These are phyloP conservation scores for Aspergillus viridinutans DNA, from an alignment of 2,329 filamentous ascomycete genomes.

Conservation along the genomic window DNA sequence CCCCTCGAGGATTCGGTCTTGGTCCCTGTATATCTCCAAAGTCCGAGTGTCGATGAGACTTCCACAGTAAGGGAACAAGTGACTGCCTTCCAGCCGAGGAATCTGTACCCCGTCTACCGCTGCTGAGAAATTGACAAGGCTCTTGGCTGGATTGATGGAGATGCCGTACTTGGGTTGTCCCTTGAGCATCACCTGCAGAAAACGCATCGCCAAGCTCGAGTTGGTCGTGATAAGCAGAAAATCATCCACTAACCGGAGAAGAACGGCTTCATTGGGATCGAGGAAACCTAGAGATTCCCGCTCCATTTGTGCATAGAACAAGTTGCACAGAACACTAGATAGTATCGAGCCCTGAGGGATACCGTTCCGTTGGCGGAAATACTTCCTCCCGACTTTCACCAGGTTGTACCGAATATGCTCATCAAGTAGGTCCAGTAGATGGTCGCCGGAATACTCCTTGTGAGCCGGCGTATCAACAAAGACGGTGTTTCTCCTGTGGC, in stretches of 20 bases:
- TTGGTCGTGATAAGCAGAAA: conserved; percentile 83
- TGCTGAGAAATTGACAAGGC: conserved; percentile 76
- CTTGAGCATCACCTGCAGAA: conserved; percentile 74
- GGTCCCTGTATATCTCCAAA: conserved; percentile 69
- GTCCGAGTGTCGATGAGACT: conserved; percentile 69
- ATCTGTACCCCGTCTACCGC: conserved; percentile 52
- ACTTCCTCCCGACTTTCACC: conserved; percentile 82
- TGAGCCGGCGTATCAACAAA: conserved; percentile 69
- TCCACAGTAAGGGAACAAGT: conserved; percentile 82
- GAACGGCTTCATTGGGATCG: conserved; percentile 54
- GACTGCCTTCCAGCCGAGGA: conserved; percentile 43
- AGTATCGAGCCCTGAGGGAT: conserved; percentile 92
- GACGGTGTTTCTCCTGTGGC: conserved; percentile 61
- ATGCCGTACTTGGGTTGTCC: conserved; percentile 80
- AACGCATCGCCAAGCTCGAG: conserved; percentile 60
- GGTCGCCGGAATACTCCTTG: conserved; percentile 52
- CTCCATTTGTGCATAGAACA: conserved; percentile 92
- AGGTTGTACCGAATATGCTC: conserved; percentile 83
- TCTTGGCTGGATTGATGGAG: conserved; percentile 70
- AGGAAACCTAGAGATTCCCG: conserved; percentile 65
- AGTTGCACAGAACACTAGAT: conserved; percentile 84
- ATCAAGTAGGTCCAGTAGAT: conserved; percentile 65
- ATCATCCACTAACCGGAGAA: conserved; percentile 85
- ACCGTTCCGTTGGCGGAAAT: conserved; percentile 79
- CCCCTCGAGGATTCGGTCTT: conserved; percentile 46